Conservation (phyloP, 1,139 yeast species). For the Lodderomyces margitis region DNA sequence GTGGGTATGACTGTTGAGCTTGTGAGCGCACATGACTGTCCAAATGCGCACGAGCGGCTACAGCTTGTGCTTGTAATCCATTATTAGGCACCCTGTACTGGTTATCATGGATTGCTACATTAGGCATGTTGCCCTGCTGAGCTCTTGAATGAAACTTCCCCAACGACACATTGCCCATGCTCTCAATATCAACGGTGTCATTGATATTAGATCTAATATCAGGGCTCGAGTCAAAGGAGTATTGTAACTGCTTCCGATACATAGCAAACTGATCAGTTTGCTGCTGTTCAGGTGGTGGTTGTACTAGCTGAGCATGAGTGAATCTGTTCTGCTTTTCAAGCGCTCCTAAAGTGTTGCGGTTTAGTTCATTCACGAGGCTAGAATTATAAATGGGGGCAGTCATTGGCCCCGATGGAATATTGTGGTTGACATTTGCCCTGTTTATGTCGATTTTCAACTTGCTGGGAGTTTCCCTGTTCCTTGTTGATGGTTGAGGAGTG, state of each 20-base stretch:
- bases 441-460: slow-evolving; percentile 13
- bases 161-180: not conserved
- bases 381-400: slow-evolving; percentile 39
- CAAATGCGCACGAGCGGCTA: no score
- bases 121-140: not conserved
- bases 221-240: not conserved
- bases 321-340: slow-evolving; percentile 9
- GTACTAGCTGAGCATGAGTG: slow-evolving; percentile 6
- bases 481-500: slow-evolving; percentile 8
- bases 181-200: not conserved
- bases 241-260: not conserved
- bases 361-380: slow-evolving; percentile 6
- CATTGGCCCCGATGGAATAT: slow-evolving; percentile 27
- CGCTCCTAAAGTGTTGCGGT: slow-evolving; percentile 8
- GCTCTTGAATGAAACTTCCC: not conserved
- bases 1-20: not conserved
- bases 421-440: slow-evolving; percentile 11
- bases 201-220: not conserved
- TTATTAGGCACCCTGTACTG: no score
- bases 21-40: not conserved
- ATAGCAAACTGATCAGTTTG: slow-evolving; percentile 9
- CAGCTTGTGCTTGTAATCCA: slow-evolving; percentile 5
- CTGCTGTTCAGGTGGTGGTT: slow-evolving; percentile 8
- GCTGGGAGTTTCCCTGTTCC: slow-evolving; percentile 16
- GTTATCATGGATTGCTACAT: not conserved